A percentile compares a stretch with the other conserved stretches of the same genome.
phyloP scores from a whole-genome alignment of 1,284 basidiomycete species.

The Sparassis latifolia region DNA sequence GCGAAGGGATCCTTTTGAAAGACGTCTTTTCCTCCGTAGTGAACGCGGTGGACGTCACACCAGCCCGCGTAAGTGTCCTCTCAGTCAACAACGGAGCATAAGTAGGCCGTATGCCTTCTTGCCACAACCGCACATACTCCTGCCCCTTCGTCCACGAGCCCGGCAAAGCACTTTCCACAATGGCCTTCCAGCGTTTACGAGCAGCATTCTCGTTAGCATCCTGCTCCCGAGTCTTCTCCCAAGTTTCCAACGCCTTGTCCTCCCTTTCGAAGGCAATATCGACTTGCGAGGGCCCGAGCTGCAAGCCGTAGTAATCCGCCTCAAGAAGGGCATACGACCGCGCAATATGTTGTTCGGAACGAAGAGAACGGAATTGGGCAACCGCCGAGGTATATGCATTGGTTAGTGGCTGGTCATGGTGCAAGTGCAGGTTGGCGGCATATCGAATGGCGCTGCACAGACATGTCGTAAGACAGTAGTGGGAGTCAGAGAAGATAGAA shows the following conservation, averaged over 20 bases:
- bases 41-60: slow-evolving; percentile 1
- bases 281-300: slow-evolving; percentile 58
- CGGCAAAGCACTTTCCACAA: slow-evolving; percentile 41
- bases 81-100: slow-evolving; percentile 31
- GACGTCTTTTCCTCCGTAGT: too few species aligned
- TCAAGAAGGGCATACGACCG: slow-evolving; percentile 74
- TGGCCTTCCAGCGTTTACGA: slow-evolving; percentile 70
- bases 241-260: slow-evolving; percentile 52
- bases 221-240: slow-evolving; percentile 46
- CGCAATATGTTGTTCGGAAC: slow-evolving; percentile 80
- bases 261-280: slow-evolving; percentile 59
- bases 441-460: slow-evolving; percentile 70
- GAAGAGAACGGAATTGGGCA: slow-evolving; percentile 82
- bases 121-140: slow-evolving; percentile 66
- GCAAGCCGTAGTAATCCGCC: slow-evolving; percentile 74
- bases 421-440: slow-evolving; percentile 69
- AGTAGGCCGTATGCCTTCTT: slow-evolving; percentile 57
- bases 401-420: slow-evolving; percentile 63
- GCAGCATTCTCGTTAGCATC: slow-evolving; percentile 57
- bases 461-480: slow-evolving; percentile 4
- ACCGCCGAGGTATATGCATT: slow-evolving; percentile 78
- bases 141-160: slow-evolving; percentile 62
- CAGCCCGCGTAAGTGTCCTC: slow-evolving; percentile 13
- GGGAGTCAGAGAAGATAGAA: background rate
- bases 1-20: too few species aligned